These are phyloP conservation scores for Hawksworthiomyces lignivorus DNA, from an alignment of 2,329 filamentous ascomycete genomes.

Conservation along the genomic window DNA sequence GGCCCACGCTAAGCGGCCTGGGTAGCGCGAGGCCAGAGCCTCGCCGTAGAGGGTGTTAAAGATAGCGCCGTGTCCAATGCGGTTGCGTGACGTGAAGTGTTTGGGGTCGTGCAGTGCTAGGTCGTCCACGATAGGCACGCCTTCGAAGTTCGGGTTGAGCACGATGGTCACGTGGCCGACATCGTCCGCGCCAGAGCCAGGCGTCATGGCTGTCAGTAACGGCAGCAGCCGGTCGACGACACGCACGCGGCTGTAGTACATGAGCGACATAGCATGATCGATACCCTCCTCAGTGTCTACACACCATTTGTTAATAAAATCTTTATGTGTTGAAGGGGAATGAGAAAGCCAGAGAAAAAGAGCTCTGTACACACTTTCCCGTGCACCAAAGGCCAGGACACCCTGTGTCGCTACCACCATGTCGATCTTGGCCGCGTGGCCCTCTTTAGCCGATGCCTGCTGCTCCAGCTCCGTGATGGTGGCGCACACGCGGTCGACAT, in stretches of 20 bases:
- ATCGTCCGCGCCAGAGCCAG: constrained; percentile 5
- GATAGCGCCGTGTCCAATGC: not conserved
- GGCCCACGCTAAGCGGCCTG: not conserved
- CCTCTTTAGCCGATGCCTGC: constrained; percentile 6
- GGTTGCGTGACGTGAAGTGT: not conserved
- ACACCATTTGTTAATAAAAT: too few species aligned
- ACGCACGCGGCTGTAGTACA: constrained; percentile 25
- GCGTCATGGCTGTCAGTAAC: constrained; percentile 15
- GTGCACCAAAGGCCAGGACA: constrained; percentile 8
- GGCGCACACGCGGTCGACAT: constrained; percentile 25
- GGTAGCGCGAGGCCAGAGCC: constrained; percentile 4
- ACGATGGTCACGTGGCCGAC: constrained; percentile 21
- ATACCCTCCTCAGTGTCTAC: constrained; percentile 25
- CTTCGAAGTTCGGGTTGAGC: constrained; percentile 18
- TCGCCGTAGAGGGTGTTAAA: constrained; percentile 5
- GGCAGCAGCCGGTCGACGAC: constrained; percentile 25
- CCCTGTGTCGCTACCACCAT: constrained; percentile 26
- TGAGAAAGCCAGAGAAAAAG: not conserved
- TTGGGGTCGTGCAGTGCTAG: constrained; percentile 2
- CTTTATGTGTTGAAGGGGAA: too few species aligned
- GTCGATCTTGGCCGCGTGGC: constrained; percentile 22
- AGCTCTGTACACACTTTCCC: not conserved
- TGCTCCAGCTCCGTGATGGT: constrained; percentile 22
- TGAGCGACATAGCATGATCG: constrained; percentile 20
- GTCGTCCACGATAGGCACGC: not conserved